Conservation (phyloP, 2,329 filamentous ascomycete genomes). For the Didymella pomorum region DNA sequence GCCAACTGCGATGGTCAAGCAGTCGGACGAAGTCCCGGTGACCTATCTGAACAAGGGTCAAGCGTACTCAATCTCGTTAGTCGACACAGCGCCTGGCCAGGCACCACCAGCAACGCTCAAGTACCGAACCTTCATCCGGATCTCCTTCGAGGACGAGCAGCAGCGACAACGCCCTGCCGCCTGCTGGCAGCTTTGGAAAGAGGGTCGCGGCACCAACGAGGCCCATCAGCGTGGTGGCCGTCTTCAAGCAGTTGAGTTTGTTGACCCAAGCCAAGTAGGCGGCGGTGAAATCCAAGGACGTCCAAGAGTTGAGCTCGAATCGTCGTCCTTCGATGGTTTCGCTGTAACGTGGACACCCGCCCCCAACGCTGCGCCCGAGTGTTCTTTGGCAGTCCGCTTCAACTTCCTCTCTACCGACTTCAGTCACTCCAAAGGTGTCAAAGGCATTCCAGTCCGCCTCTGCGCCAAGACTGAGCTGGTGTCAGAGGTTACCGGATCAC, state of each 20-base stretch:
- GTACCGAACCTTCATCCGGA: constrained; percentile 91
- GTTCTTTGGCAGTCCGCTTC: constrained; percentile 89
- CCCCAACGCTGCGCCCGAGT: constrained; percentile 74
- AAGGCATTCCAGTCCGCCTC: constrained; percentile 91
- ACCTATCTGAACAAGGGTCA: constrained; percentile 98
- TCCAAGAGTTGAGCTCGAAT: constrained; percentile 59
- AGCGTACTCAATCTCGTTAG: constrained; percentile 84
- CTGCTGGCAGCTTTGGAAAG: constrained; percentile 95
- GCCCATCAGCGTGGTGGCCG: constrained; percentile 92
- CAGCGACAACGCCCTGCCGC: constrained; percentile 82
- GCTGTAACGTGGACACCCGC: constrained; percentile 84
- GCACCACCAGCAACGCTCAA: constrained; percentile 65
- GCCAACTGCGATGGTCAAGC: constrained; percentile 94
- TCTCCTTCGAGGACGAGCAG: constrained; percentile 96
- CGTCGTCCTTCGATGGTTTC: constrained; percentile 90
- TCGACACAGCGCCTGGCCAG: constrained; percentile 74
- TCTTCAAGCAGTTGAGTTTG: constrained; percentile 92
- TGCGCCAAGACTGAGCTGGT: constrained; percentile 87
- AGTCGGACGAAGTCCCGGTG: constrained; percentile 89
- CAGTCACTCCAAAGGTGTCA: constrained; percentile 97
- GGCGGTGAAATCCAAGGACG: constrained; percentile 59
- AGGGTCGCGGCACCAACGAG: constrained; percentile 93
- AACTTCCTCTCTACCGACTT: constrained; percentile 99
- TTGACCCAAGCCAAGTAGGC: constrained; percentile 69
- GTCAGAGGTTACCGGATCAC: constrained; percentile 58